phyloP scores from a whole-genome alignment of 495 filamentous ascomycete genomes.

The Penicillium cataractarum region DNA sequence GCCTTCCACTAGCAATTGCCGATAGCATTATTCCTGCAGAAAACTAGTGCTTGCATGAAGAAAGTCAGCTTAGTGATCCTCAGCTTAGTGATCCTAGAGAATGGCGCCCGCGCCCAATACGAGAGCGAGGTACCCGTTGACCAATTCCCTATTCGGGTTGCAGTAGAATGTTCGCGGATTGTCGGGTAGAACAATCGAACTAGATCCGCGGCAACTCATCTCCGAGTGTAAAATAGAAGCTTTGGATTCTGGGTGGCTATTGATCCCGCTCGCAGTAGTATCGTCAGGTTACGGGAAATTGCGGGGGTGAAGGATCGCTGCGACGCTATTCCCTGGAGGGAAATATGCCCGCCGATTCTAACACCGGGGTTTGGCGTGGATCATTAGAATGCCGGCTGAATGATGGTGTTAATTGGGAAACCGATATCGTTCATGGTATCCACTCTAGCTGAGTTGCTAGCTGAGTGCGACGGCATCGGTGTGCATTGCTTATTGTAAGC shows the following conservation, averaged over 20 bases:
- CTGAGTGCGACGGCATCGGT: neutral
- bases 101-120: neutral
- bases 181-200: neutral
- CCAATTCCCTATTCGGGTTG: slow-evolving; percentile 1
- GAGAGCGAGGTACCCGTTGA: slow-evolving; percentile 4
- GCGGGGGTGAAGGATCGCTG: slow-evolving; percentile 9
- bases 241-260: neutral
- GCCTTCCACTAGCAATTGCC: neutral
- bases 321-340: slow-evolving; percentile 4
- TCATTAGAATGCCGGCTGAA: neutral
- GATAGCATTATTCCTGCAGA: neutral
- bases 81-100: neutral
- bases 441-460: neutral
- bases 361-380: neutral
- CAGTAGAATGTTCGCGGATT: neutral
- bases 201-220: slow-evolving; percentile 3
- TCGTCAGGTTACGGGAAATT: slow-evolving; percentile 17
- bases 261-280: slow-evolving; percentile 6
- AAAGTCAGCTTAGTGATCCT: neutral
- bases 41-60: neutral
- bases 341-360: neutral
- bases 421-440: neutral
- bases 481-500: neutral
- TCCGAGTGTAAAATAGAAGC: neutral
- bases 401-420: neutral